Evolutionary conservation across 1,284 basidiomycete genomes (phyloP).

Genomic region (Pisolithus thermaeus): DNA sequence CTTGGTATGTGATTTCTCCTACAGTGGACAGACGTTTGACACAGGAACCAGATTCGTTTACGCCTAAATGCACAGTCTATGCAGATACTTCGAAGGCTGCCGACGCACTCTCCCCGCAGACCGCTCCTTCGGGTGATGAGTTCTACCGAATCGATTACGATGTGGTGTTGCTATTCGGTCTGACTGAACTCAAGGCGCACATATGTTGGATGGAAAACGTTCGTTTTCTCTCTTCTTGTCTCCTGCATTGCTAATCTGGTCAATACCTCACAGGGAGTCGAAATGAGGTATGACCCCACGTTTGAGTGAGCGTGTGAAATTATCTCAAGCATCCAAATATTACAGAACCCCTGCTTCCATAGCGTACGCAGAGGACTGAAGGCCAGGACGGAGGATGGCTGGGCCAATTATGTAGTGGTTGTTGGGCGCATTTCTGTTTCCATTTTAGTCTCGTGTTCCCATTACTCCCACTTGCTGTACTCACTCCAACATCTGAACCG

Average conservation of each 20-base stretch:
- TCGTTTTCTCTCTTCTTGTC: slow-evolving; percentile 1
- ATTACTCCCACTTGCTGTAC: no score
- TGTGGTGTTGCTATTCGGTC: slow-evolving; percentile 33
- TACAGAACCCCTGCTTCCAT: slow-evolving; percentile 34
- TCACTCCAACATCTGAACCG: not conserved
- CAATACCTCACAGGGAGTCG: not conserved
- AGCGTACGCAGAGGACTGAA: slow-evolving; percentile 27
- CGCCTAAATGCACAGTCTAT: not conserved
- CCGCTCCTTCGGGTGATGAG: slow-evolving; percentile 11
- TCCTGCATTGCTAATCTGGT: not conserved
- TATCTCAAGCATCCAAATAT: not conserved
- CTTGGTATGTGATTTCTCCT: slow-evolving; percentile 4
- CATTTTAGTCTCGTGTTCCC: not conserved
- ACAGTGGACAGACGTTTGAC: not conserved
- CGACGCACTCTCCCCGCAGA: not conserved
- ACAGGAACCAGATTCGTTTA: not conserved
- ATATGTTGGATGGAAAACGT: slow-evolving; percentile 34
- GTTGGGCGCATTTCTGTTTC: not conserved
- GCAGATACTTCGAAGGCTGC: not conserved
- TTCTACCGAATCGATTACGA: slow-evolving; percentile 29
- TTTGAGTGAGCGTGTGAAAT: not conserved
- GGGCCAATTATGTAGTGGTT: not conserved
- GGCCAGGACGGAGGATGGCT: not conserved
- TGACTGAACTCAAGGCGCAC: slow-evolving; percentile 36
- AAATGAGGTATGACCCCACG: not conserved